phyloP scores from a whole-genome alignment of 306 rosid species.

The Albizia julibrissin region DNA sequence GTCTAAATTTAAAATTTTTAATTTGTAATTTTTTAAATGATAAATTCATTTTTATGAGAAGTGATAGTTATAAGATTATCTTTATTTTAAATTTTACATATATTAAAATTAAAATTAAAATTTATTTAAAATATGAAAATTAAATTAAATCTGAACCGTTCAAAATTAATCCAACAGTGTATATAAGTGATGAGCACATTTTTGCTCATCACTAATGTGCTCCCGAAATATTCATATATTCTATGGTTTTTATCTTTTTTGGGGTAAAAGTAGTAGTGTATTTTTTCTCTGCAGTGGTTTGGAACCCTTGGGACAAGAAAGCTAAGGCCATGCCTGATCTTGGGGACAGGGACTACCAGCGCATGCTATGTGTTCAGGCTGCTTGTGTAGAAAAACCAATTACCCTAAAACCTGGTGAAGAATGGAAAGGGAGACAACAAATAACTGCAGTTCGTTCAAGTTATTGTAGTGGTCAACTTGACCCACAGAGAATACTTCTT shows the following conservation, averaged over 20 bases:
- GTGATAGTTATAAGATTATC: too few relatives aligned
- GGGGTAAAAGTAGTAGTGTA: neutral
- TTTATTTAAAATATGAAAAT: too few relatives aligned
- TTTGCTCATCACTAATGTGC: too few relatives aligned
- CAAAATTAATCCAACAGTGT: too few relatives aligned
- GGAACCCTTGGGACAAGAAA: constrained; percentile 96
- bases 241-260: neutral
- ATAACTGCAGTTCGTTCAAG: constrained; percentile 79
- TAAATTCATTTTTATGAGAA: too few relatives aligned
- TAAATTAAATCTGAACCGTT: too few relatives aligned
- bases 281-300: constrained; percentile 55
- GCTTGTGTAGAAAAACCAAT: constrained; percentile 75
- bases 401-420: constrained; percentile 86
- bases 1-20: too few relatives aligned
- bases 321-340: constrained; percentile 67
- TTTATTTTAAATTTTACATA: too few relatives aligned
- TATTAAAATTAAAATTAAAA: too few relatives aligned
- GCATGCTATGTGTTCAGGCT: constrained; percentile 75
- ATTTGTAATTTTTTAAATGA: too few relatives aligned
- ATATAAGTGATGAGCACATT: too few relatives aligned
- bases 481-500: constrained; percentile 50
- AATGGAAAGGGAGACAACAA: constrained; percentile 90
- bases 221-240: neutral
- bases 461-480: constrained; percentile 83
- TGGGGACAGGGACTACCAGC: constrained; percentile 67